A percentile compares a stretch with the other conserved stretches of the same genome.
Evolutionary conservation across 805 yeast species (phyloP).

Genomic region (Starmerella cellae): DNA sequence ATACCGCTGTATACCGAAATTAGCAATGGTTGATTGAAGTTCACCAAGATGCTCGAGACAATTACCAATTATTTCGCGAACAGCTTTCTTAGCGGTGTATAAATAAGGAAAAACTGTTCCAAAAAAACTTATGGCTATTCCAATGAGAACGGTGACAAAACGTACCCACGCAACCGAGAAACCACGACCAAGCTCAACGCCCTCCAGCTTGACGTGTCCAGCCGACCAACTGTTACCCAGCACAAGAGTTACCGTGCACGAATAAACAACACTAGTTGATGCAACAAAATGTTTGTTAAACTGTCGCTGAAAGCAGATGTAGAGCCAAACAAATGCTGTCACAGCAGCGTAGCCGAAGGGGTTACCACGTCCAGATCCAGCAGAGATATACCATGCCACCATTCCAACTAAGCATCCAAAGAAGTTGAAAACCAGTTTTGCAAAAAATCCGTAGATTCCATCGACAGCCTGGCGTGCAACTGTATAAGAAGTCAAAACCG

Average conservation of each 20-base stretch:
- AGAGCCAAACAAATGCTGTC: slow-evolving; percentile 21
- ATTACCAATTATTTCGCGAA: slow-evolving; percentile 23
- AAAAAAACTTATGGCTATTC: slow-evolving; percentile 24
- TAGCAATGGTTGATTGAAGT: slow-evolving; percentile 23
- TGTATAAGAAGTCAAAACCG: slow-evolving; percentile 25
- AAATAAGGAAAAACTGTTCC: slow-evolving; percentile 27
- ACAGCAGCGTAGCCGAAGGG: slow-evolving; percentile 27
- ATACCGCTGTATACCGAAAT: slow-evolving; percentile 24
- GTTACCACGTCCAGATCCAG: slow-evolving; percentile 27
- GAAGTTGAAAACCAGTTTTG: slow-evolving; percentile 23
- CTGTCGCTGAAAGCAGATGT: slow-evolving; percentile 25
- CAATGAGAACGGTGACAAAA: slow-evolving; percentile 25
- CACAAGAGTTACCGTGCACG: slow-evolving; percentile 24
- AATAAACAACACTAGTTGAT: slow-evolving; percentile 24
- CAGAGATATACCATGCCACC: slow-evolving; percentile 28
- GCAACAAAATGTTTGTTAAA: slow-evolving; percentile 24
- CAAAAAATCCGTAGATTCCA: slow-evolving; percentile 23
- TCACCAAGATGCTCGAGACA: slow-evolving; percentile 22
- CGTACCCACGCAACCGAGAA: slow-evolving; percentile 28
- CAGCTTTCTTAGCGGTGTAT: slow-evolving; percentile 24
- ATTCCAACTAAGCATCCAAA: slow-evolving; percentile 26
- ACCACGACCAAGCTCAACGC: slow-evolving; percentile 22
- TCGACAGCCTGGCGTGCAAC: slow-evolving; percentile 26
- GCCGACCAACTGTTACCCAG: slow-evolving; percentile 27
- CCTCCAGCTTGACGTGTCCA: slow-evolving; percentile 15